Conservation (phyloP, 2,329 filamentous ascomycete species). For the Colletotrichum camelliae region DNA sequence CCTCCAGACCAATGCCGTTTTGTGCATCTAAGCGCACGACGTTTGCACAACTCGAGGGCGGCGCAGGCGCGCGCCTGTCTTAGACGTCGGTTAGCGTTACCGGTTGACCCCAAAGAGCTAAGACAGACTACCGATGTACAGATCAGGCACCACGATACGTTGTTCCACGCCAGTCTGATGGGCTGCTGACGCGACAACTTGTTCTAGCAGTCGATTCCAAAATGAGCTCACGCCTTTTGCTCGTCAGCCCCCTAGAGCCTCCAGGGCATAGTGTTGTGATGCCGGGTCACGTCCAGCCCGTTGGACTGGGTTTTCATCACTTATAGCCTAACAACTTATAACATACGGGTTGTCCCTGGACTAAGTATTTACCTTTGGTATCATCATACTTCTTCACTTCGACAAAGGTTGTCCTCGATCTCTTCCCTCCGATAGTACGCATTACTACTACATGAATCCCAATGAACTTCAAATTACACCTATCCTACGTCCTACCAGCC, state of each 20-base stretch:
- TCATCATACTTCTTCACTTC: background rate
- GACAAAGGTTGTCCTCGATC: background rate
- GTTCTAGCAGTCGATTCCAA: background rate
- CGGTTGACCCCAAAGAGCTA: background rate
- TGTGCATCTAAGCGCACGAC: constrained; percentile 17
- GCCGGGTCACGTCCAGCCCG: background rate
- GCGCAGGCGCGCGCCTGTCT: background rate
- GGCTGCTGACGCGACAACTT: background rate
- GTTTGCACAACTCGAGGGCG: background rate
- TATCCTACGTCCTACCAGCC: background rate
- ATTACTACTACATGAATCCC: background rate
- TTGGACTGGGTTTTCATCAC: background rate
- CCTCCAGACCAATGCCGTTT: background rate
- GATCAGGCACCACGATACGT: background rate
- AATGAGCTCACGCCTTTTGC: background rate
- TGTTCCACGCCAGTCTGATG: background rate
- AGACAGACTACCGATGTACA: background rate
- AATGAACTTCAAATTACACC: background rate
- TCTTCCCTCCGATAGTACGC: background rate
- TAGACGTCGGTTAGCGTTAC: background rate
- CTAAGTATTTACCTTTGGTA: background rate
- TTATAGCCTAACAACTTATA: background rate
- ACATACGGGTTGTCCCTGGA: background rate
- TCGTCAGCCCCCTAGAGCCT: background rate
- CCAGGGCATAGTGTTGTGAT: background rate